Base-by-base conservation (phyloP, 208 protist species). In the Acanthamoeba castellanii region DNA sequence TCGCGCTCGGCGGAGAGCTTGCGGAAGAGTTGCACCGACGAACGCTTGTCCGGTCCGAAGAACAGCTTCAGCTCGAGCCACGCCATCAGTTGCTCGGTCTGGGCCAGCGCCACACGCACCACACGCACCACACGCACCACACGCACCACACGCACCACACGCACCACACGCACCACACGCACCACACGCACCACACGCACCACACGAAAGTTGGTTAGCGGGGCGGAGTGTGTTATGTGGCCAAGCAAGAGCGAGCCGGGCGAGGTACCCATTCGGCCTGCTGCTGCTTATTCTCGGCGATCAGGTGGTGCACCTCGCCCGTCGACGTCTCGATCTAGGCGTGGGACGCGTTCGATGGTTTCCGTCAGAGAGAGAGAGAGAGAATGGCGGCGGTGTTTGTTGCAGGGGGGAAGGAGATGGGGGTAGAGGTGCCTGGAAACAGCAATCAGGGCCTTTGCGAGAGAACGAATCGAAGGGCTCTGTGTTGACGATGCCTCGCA, bases 41-140 rank as follows among this genome's bases (percentile, higher is more conserved):
- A 92, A 11, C 57, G 50, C 20, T 50, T 34, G 57, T 61, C 85
- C 11, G 85, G 85, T 22, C 85, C 85, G 55, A 92, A 92, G 59
- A 92, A 92, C 25, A 42, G 85, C 55, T 70, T 34, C 52, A 92
- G 32, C 59, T 64, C 50, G 14, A 92, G 32, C 85, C 85, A 92
- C 27, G 30, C 34, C 50, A 74, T 61, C 85, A 92, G 70, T 47
- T 50, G 42, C 16, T 70, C 78, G 2, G 45, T 59, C 78, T 87
- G 1, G 37, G n/a, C n/a, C n/a, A n/a, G n/a, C n/a, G n/a, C n/a
- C n/a, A n/a, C n/a, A n/a, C n/a, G 37, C 37, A 37, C 37, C 37
- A 37, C 37, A 37, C 37, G 37, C 37, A 37, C 37, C 37, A 37
- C 37, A 3, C 37, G 37, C 37, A 37, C 37, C 37, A 37, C 37